Base-by-base conservation (phyloP, 129 eudicot species). In the Solidago caesia region DNA sequence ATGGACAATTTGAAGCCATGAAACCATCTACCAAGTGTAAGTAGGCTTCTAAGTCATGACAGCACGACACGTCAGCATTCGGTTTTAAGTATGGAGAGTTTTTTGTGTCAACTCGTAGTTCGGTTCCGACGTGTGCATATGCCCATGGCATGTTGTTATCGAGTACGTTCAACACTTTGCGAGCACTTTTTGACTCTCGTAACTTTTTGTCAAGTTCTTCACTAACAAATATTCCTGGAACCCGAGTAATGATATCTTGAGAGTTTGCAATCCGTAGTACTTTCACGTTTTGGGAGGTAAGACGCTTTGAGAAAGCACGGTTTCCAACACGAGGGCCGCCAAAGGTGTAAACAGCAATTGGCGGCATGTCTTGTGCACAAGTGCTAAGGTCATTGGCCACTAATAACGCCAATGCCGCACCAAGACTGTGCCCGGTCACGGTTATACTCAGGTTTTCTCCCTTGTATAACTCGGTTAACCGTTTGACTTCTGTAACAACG, bases 321-420 rank as follows among this genome's bases (percentile, higher is more conserved):
- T 93, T 90, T 8, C 98, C 97, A 0, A 93, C 98, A 0, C 98
- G 91, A 0, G 98, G 98, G 5, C 98, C 98, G 2, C 98, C 98
- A 48, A 93, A 93, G 1, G 98, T 90, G 79, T 84, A 90, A 6
- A 93, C 96, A 0, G 98, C 98, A n/a, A 93, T 84, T 2, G 96
- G 97, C 7, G 98, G 97, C 67, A 75, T 72, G 12, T 83, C 79
- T 4, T 88, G 73, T 0, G 79, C 63, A 12, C 84, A 80, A 0
- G 88, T 80, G 45, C 91, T 86, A 8, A 93, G 39, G 41, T 90
- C 98, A 70, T 93, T 86, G 1, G 85, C 98, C 6, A 90, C 98
- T 48, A 93, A 84, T 56, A 93, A 49, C 4, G 98, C 88, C 55
- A 93, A 67, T n/a, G 98, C 98, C 1, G 98, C 98, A 21, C 98